Conservation (phyloP, 495 filamentous ascomycete genomes). For the Podospora sp. region DNA sequence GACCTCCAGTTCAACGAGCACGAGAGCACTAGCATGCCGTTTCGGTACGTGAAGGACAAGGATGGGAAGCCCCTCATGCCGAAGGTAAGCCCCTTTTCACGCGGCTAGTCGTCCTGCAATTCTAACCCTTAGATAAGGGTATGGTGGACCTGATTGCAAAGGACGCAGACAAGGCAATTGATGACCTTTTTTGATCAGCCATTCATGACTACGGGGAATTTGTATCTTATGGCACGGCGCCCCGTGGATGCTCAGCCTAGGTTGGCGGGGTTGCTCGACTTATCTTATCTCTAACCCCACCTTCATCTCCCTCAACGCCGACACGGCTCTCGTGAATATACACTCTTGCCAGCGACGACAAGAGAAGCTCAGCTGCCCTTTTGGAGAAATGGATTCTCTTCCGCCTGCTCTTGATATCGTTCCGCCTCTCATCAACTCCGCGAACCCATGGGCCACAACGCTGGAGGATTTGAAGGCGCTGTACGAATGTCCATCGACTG, state of each 20-base stretch:
- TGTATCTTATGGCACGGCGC: neutral
- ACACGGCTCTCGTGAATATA: neutral
- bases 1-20: slow-evolving; percentile 87
- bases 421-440: slow-evolving; percentile 70
- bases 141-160: slow-evolving; percentile 94
- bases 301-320: neutral
- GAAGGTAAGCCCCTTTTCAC: slow-evolving; percentile 60
- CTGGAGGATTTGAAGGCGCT: slow-evolving; percentile 57
- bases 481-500: slow-evolving; percentile 60
- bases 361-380: too few species aligned
- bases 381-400: too few species aligned
- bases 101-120: neutral
- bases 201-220: neutral
- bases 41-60: slow-evolving; percentile 81
- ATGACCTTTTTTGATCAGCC: slow-evolving; percentile 69
- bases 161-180: slow-evolving; percentile 88
- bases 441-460: slow-evolving; percentile 70
- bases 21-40: slow-evolving; percentile 95
- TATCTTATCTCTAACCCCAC: neutral
- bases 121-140: slow-evolving; percentile 56
- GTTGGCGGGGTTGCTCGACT: neutral
- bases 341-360: too few species aligned
- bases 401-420: slow-evolving; percentile 38
- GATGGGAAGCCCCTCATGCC: slow-evolving; percentile 88
- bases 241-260: neutral